Evolutionary conservation across 192 early-diverging fungal species (phyloP).

Genomic region (Coemansia furcata): DNA sequence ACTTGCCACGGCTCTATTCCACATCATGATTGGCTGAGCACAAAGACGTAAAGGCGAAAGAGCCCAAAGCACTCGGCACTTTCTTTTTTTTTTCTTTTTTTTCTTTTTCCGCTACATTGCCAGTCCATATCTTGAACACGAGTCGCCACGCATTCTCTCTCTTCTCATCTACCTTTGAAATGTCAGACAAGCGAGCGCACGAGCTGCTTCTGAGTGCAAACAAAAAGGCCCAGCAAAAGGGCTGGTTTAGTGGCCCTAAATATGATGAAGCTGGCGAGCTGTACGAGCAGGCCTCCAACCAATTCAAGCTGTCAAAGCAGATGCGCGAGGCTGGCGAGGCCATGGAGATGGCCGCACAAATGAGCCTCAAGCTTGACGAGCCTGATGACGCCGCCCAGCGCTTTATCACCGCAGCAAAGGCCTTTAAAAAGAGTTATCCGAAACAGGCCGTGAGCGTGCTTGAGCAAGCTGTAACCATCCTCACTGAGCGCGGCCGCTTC

Average conservation of each 20-base stretch:
- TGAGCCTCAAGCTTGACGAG: slow-evolving; percentile 73
- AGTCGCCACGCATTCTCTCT: too few relatives aligned
- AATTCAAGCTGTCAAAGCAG: slow-evolving; percentile 88
- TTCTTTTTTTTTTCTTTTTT: neutral
- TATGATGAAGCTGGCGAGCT: slow-evolving; percentile 94
- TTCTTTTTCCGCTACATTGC: neutral
- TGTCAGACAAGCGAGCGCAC: slow-evolving; percentile 33
- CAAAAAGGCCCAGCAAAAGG: slow-evolving; percentile 61
- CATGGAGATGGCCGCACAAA: slow-evolving; percentile 79
- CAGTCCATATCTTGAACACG: neutral
- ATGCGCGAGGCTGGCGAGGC: slow-evolving; percentile 95
- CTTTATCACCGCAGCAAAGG: slow-evolving; percentile 86
- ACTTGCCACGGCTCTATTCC: neutral
- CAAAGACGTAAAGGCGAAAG: neutral
- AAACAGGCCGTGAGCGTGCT: slow-evolving; percentile 74
- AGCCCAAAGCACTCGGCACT: neutral
- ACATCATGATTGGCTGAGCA: too few relatives aligned
- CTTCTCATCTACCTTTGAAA: slow-evolving; percentile 4
- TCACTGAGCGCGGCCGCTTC: slow-evolving; percentile 85
- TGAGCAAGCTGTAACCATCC: slow-evolving; percentile 73
- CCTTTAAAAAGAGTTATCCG: slow-evolving; percentile 82
- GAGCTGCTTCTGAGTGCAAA: slow-evolving; percentile 67
- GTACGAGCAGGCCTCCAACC: slow-evolving; percentile 87
- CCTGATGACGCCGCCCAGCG: slow-evolving; percentile 81
- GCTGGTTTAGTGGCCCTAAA: slow-evolving; percentile 80